A percentile compares a stretch with the other conserved stretches of the same genome.
Conservation (phyloP, 108 stramenopile genomes). For the Skeletonema potamos region DNA sequence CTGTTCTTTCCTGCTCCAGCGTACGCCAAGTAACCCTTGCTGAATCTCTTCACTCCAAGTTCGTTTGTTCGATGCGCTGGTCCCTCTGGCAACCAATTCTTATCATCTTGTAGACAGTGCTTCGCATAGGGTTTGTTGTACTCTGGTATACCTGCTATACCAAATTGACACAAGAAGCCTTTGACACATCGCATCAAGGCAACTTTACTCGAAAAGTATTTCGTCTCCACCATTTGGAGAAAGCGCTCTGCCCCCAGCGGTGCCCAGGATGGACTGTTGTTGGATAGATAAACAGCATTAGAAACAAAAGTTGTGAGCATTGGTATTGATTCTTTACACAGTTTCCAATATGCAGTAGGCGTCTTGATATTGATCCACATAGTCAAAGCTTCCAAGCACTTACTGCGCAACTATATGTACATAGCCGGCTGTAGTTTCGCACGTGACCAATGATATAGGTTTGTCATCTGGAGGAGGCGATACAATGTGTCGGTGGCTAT, state of each 20-base stretch:
- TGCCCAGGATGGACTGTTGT: conserved; percentile 72
- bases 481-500: conserved; percentile 29
- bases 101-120: conserved; percentile 62
- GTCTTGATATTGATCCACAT: neutral
- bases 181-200: conserved; percentile 83
- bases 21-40: conserved; percentile 73
- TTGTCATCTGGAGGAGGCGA: conserved; percentile 22
- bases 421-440: conserved; percentile 42
- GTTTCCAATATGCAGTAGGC: too few relatives aligned
- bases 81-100: conserved; percentile 82
- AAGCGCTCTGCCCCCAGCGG: conserved; percentile 79
- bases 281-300: conserved; percentile 5
- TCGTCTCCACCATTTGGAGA: conserved; percentile 67
- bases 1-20: conserved; percentile 69
- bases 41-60: conserved; percentile 70
- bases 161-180: conserved; percentile 86
- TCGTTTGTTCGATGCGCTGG: conserved; percentile 62
- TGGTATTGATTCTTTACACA: too few relatives aligned
- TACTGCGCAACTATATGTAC: conserved; percentile 13
- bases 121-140: conserved; percentile 36
- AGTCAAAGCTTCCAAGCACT: too few relatives aligned
- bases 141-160: conserved; percentile 61
- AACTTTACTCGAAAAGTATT: conserved; percentile 70
- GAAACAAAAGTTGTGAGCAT: conserved; percentile 25
- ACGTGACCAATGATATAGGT: conserved; percentile 31